Percentiles rank a stretch among this genome's conserved stretches.
These are phyloP conservation scores for Dactylellina cionopaga DNA, from an alignment of 2,329 filamentous ascomycete genomes.

Conservation along the genomic window DNA sequence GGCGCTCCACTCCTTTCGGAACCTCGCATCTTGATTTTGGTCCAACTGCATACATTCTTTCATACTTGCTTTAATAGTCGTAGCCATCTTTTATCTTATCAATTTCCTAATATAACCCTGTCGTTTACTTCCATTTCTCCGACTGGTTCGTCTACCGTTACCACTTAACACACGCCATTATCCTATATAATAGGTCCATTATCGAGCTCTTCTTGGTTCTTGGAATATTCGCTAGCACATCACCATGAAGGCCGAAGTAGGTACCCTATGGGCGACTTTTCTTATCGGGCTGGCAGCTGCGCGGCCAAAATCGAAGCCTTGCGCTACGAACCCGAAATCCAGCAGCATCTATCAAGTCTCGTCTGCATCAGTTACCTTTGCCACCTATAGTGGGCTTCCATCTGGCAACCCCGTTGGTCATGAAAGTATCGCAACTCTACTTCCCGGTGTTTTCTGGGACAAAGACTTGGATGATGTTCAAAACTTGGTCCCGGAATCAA, in stretches of 20 bases:
- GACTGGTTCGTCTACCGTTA: background rate
- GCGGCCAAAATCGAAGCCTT: constrained; percentile 18
- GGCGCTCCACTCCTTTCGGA: background rate
- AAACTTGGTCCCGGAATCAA: constrained; percentile 33
- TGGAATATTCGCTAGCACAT: background rate
- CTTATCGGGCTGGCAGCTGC: constrained; percentile 13
- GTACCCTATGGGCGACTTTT: background rate
- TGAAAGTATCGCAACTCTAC: constrained; percentile 25
- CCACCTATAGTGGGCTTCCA: constrained; percentile 27
- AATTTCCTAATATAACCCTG: constrained; percentile 9
- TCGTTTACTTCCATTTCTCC: background rate
- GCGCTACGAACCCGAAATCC: background rate
- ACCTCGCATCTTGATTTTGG: background rate
- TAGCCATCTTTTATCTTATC: constrained; percentile 8
- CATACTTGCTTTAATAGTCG: constrained; percentile 18
- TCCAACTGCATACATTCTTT: constrained; percentile 1
- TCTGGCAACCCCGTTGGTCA: constrained; percentile 1
- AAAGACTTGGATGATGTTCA: constrained; percentile 37
- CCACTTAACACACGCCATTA: background rate
- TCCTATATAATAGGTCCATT: constrained; percentile 5
- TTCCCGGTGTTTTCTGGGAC: constrained; percentile 44
- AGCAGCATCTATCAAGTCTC: constrained; percentile 20
- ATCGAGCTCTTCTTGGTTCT: background rate
- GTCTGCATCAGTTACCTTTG: constrained; percentile 33
- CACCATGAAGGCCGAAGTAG: constrained; percentile 12